Conservation (phyloP, 768 basidiomycete genomes). For the Termitomyces sp. region DNA sequence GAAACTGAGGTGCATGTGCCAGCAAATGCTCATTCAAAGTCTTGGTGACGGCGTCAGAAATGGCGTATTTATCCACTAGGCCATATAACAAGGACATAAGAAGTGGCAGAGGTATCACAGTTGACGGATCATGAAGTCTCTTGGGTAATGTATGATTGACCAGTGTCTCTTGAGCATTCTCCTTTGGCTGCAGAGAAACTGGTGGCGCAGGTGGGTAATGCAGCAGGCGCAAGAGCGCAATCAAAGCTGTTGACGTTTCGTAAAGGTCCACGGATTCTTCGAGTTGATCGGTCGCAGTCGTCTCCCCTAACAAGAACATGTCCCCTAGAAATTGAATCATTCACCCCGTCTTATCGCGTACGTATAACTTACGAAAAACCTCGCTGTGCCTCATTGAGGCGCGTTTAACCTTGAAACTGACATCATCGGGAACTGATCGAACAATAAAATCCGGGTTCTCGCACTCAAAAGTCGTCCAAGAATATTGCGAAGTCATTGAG, state of each 20-base stretch:
- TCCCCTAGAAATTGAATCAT: constrained; percentile 36
- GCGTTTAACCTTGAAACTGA: constrained; percentile 44
- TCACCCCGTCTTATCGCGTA: not conserved
- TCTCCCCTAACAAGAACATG: constrained; percentile 62
- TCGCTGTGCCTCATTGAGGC: constrained; percentile 47
- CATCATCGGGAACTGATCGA: constrained; percentile 45
- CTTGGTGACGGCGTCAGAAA: constrained; percentile 38
- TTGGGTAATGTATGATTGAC: constrained; percentile 23
- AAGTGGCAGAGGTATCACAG: constrained; percentile 61
- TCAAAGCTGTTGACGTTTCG: constrained; percentile 43
- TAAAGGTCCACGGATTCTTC: constrained; percentile 43
- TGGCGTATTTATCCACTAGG: constrained; percentile 62
- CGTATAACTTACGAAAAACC: constrained; percentile 50
- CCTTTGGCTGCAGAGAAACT: constrained; percentile 19
- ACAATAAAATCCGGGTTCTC: constrained; percentile 51
- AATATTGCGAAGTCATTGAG: constrained; percentile 12
- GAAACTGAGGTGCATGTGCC: constrained; percentile 42
- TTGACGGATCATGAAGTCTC: constrained; percentile 31
- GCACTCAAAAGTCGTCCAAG: constrained; percentile 36
- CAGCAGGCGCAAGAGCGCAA: constrained; percentile 48
- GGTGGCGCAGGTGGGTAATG: constrained; percentile 50
- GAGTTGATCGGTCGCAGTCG: constrained; percentile 10
- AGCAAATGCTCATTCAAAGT: constrained; percentile 46
- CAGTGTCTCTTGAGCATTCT: constrained; percentile 21
- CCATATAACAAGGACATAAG: constrained; percentile 46